These are phyloP conservation scores for Anthostomella pinea DNA, from an alignment of 2,329 filamentous ascomycete genomes.

Conservation along the genomic window DNA sequence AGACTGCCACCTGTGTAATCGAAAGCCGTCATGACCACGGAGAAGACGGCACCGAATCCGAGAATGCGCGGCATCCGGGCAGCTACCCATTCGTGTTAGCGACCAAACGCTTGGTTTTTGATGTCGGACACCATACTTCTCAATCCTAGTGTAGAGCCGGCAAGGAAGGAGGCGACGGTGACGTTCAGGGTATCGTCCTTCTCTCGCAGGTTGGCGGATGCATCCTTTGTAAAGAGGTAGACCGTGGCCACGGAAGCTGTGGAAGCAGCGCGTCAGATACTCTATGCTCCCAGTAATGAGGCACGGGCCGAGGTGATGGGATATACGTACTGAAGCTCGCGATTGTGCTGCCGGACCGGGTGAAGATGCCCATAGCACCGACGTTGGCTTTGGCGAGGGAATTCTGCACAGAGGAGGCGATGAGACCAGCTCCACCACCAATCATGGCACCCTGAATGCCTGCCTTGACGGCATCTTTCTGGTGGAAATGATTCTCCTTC, in stretches of 20 bases:
- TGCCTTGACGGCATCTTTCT: slow-evolving; percentile 70
- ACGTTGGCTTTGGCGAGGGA: slow-evolving; percentile 80
- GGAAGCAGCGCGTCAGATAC: slow-evolving; percentile 11
- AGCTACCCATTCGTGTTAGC: slow-evolving; percentile 37
- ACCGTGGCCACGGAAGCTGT: slow-evolving; percentile 69
- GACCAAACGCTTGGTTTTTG: background rate
- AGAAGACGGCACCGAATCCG: slow-evolving; percentile 57
- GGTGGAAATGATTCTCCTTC: slow-evolving; percentile 57
- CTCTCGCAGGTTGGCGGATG: slow-evolving; percentile 79
- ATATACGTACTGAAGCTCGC: slow-evolving; percentile 49
- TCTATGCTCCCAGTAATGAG: background rate
- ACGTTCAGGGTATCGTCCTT: slow-evolving; percentile 78
- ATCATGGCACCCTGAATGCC: slow-evolving; percentile 63
- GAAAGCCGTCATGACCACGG: slow-evolving; percentile 55
- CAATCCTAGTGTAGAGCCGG: slow-evolving; percentile 70
- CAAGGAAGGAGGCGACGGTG: slow-evolving; percentile 72
- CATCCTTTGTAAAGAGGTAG: slow-evolving; percentile 74
- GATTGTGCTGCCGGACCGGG: slow-evolving; percentile 72
- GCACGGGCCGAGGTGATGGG: background rate
- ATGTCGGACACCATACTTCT: slow-evolving; percentile 54
- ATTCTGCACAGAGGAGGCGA: slow-evolving; percentile 80
- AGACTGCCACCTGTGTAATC: slow-evolving; percentile 61
- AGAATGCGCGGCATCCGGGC: slow-evolving; percentile 62
- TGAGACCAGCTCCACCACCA: slow-evolving; percentile 65
- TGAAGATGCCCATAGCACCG: slow-evolving; percentile 76